Evolutionary conservation across 2,329 filamentous ascomycete species (phyloP).

Genomic region (Diaporthe sp.): DNA sequence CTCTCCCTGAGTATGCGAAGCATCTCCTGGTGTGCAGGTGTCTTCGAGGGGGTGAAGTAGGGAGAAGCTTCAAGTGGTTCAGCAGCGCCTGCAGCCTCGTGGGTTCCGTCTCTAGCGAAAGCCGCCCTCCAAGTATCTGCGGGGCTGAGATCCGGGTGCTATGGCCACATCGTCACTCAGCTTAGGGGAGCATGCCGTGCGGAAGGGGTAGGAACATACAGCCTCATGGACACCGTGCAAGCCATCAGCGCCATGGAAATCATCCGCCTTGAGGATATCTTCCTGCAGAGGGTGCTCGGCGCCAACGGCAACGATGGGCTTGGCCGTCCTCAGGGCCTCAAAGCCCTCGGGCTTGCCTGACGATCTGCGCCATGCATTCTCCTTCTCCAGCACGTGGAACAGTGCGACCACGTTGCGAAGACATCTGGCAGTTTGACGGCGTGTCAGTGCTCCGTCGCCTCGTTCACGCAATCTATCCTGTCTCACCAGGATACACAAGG

Average conservation of each 20-base stretch:
- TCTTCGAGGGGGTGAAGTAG: constrained; percentile 81
- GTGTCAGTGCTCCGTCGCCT: not conserved
- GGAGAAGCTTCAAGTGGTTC: constrained; percentile 59
- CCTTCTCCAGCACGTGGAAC: constrained; percentile 92
- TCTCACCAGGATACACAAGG: constrained; percentile 18
- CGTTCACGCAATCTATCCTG: constrained; percentile 5
- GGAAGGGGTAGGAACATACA: constrained; percentile 47
- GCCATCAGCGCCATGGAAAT: constrained; percentile 86
- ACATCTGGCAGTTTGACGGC: constrained; percentile 65
- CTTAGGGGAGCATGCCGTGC: not conserved
- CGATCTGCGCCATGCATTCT: constrained; percentile 82
- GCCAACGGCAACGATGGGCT: constrained; percentile 88
- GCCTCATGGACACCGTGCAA: constrained; percentile 78
- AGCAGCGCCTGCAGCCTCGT: constrained; percentile 42
- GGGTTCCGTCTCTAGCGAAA: constrained; percentile 59
- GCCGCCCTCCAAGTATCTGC: constrained; percentile 79
- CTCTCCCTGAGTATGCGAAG: constrained; percentile 86
- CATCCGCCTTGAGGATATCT: constrained; percentile 81
- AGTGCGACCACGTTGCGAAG: constrained; percentile 89
- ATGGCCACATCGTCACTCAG: constrained; percentile 11
- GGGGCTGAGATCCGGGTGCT: constrained; percentile 80
- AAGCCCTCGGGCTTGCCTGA: constrained; percentile 77
- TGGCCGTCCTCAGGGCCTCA: constrained; percentile 75
- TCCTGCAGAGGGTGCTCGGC: constrained; percentile 88
- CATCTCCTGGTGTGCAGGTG: constrained; percentile 85